These are phyloP conservation scores for Calonectria leucothoes DNA, from an alignment of 2,329 filamentous ascomycete species.

Conservation along the genomic window DNA sequence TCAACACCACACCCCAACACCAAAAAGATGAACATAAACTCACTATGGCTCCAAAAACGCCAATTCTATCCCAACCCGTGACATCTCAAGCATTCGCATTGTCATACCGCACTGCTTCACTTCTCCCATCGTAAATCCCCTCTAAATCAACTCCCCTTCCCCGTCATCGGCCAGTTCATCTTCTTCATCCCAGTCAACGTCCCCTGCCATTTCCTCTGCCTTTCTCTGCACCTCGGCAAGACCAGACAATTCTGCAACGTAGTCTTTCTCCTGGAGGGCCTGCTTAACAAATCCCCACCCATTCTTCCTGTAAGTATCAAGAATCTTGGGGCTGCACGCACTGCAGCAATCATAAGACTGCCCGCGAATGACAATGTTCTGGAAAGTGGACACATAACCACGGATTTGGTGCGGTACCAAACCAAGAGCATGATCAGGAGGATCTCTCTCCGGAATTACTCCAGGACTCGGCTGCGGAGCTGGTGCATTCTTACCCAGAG, in stretches of 20 bases:
- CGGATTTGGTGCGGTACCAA: conserved; percentile 85
- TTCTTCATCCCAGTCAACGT: conserved; percentile 73
- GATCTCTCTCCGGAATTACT: conserved; percentile 64
- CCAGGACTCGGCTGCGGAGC: conserved; percentile 61
- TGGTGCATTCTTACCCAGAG: conserved; percentile 72
- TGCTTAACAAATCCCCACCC: conserved; percentile 83
- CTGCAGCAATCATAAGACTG: conserved; percentile 85
- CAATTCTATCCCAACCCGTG: conserved; percentile 4
- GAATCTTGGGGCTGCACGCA: conserved; percentile 78
- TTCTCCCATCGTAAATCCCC: conserved; percentile 10
- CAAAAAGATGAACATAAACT: neutral
- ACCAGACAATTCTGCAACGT: conserved; percentile 81
- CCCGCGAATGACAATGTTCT: conserved; percentile 78
- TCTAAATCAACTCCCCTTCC: conserved; percentile 64
- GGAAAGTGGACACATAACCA: conserved; percentile 80
- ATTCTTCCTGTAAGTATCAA: conserved; percentile 73
- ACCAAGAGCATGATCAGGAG: conserved; percentile 70
- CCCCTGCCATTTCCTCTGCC: conserved; percentile 62
- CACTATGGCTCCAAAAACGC: neutral
- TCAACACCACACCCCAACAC: neutral
- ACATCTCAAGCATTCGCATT: neutral
- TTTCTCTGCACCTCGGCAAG: conserved; percentile 76
- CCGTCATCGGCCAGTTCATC: conserved; percentile 62
- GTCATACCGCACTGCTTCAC: neutral
- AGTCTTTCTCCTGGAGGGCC: conserved; percentile 80